These are phyloP conservation scores for Salix caprea DNA, from an alignment of 345 rosid genomes.

Conservation along the genomic window DNA sequence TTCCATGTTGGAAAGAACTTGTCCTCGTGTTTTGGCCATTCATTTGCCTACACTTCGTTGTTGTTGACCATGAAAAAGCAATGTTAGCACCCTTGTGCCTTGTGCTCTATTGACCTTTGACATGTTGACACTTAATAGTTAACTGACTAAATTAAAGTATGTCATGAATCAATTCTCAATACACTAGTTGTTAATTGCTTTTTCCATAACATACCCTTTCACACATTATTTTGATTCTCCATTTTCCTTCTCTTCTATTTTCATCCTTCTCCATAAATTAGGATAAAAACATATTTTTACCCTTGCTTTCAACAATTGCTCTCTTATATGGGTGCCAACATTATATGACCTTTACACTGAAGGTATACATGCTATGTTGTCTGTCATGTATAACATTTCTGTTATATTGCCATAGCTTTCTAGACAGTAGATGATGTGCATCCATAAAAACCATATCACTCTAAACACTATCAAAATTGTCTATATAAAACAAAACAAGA, in stretches of 20 bases:
- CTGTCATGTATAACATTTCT: no score
- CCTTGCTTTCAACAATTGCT: background rate
- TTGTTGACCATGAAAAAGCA: background rate
- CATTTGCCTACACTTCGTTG: background rate
- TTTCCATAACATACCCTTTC: background rate
- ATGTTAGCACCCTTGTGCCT: background rate
- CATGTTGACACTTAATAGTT: no score
- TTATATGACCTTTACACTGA: background rate
- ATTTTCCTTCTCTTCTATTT: background rate
- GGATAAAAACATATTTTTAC: background rate
- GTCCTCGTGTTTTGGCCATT: background rate
- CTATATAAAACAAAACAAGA: background rate
- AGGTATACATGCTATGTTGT: no score
- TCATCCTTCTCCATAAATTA: no score
- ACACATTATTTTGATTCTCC: no score
- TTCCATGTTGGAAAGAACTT: background rate
- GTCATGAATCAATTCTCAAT: no score
- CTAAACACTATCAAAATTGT: no score
- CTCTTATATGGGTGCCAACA: background rate
- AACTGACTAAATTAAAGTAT: background rate
- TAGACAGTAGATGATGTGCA: background rate
- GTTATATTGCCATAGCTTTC: background rate
- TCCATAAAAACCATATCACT: background rate
- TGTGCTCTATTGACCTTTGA: no score
- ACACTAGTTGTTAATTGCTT: background rate